These are phyloP conservation scores for Tephrocybe sp. DNA, from an alignment of 768 basidiomycete species.

Conservation along the genomic window DNA sequence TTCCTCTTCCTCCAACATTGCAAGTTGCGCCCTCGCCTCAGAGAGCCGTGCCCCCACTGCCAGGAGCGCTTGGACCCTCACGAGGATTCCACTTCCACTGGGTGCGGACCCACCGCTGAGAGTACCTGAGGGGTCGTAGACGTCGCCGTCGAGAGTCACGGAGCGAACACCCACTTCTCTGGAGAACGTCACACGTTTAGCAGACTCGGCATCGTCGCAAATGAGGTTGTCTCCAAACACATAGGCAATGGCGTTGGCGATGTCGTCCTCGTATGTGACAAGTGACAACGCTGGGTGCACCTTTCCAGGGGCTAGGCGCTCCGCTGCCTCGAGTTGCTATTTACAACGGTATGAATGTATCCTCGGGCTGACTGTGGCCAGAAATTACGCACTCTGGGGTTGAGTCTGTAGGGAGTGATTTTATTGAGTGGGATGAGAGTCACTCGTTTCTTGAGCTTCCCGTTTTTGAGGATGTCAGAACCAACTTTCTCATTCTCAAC, in stretches of 20 bases:
- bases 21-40: slow-evolving; percentile 47
- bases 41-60: slow-evolving; percentile 61
- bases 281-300: slow-evolving; percentile 88
- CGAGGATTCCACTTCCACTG: slow-evolving; percentile 66
- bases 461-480: slow-evolving; percentile 76
- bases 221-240: slow-evolving; percentile 94
- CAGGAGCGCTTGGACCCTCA: slow-evolving; percentile 83
- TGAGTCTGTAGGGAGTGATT: slow-evolving; percentile 63
- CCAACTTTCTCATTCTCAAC: slow-evolving; percentile 90
- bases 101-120: slow-evolving; percentile 91
- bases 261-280: slow-evolving; percentile 78
- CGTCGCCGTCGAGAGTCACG: slow-evolving; percentile 92
- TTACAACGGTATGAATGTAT: neutral
- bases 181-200: slow-evolving; percentile 86
- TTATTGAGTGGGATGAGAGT: slow-evolving; percentile 95
- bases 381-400: slow-evolving; percentile 39
- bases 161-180: slow-evolving; percentile 67
- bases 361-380: neutral
- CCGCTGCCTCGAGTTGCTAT: slow-evolving; percentile 78
- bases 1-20: slow-evolving; percentile 56
- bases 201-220: slow-evolving; percentile 85
- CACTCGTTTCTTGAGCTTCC: slow-evolving; percentile 77
- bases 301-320: slow-evolving; percentile 73
- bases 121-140: slow-evolving; percentile 95
- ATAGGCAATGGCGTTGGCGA: slow-evolving; percentile 86